Base-by-base conservation (phyloP, 495 filamentous ascomycete species). In the Penicillium psychrofluorescens region DNA sequence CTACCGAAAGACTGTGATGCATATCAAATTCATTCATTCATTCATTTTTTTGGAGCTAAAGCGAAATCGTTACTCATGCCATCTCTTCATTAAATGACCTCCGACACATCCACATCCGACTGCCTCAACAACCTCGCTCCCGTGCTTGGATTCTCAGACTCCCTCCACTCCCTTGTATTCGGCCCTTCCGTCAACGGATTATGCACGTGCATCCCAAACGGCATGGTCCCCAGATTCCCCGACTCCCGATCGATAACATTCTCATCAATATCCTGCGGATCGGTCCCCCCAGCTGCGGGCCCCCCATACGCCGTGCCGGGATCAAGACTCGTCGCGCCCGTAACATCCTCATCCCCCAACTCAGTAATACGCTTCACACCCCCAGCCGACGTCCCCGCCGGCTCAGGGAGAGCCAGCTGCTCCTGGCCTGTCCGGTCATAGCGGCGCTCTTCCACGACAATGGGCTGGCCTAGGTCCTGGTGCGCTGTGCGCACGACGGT, bases 401-500 rank as follows among this genome's bases (percentile, higher is more conserved):
- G 46, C 5, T 38, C 39, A 0, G 42, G 45, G 0, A 57, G 27
- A 6, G 38, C 36, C 9, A 58, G 40, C 30, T 58, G 49, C 43
- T 68, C 62, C 39, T 66, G 60, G 29, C 67, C 67, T 4, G 56
- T 56, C 8, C 47, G 46, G 46, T 71, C 64, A 46, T 62, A 71
- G 11, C 51, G 58, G 0, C 57, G 59, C 35, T 71, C 64, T 40
- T 69, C 64, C 29, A 66, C 37, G 13, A 62, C 35, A 14, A 58
- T 41, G 2, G 64, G 61, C 33, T 65, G 43, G 29, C 67, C 67
- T 1, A 71, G 51, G 15, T 66, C 65, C 44, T 71, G 64, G 8
- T 56, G 51, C 9, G 61, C 62, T 9, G 64, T 65, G 39, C 64
- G 64, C 7, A 69, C 61, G 45, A 56, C 48, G 2, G 64, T 71